A percentile compares a stretch with the other conserved stretches of the same genome.
Evolutionary conservation across 1,284 basidiomycete species (phyloP).

Genomic region (Rhodotorula sp.): DNA sequence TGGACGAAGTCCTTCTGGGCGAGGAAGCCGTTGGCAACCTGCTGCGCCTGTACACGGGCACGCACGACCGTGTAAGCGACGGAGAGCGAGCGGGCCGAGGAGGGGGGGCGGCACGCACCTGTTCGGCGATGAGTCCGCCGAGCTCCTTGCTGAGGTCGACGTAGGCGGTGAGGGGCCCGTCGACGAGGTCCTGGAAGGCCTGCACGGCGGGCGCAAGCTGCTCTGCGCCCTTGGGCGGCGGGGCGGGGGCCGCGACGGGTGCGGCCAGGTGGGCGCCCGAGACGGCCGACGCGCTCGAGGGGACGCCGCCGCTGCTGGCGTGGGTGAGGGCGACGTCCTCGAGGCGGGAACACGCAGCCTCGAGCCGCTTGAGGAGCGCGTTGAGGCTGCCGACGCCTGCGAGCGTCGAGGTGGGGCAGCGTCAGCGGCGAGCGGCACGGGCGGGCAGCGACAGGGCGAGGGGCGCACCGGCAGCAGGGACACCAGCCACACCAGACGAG

Average conservation of each 20-base stretch:
- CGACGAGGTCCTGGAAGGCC: slow-evolving; percentile 73
- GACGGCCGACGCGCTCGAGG: slow-evolving; percentile 27
- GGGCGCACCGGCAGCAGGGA: slow-evolving; percentile 20
- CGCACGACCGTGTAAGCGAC: background rate
- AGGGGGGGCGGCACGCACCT: slow-evolving; percentile 58
- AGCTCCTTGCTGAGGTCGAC: slow-evolving; percentile 72
- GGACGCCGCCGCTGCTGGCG: slow-evolving; percentile 44
- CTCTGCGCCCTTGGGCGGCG: slow-evolving; percentile 1
- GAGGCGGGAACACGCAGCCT: slow-evolving; percentile 90
- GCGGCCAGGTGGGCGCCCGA: slow-evolving; percentile 44
- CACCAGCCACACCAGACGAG: slow-evolving; percentile 22
- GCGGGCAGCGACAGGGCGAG: background rate
- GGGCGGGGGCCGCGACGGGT: slow-evolving; percentile 29
- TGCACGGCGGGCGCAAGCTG: slow-evolving; percentile 55
- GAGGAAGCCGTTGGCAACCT: slow-evolving; percentile 69
- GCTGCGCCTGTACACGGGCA: slow-evolving; percentile 59
- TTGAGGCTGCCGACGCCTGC: slow-evolving; percentile 34
- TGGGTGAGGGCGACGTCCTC: slow-evolving; percentile 78
- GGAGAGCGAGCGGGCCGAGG: background rate
- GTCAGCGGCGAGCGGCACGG: background rate
- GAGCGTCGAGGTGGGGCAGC: background rate
- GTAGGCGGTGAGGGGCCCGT: slow-evolving; percentile 71
- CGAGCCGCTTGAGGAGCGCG: slow-evolving; percentile 57
- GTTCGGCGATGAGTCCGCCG: slow-evolving; percentile 71
- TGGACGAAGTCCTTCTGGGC: slow-evolving; percentile 70